A percentile compares a stretch with the other conserved stretches of the same genome.
phyloP scores from a whole-genome alignment of 345 rosid species.

The Aurinia saxatilis region DNA sequence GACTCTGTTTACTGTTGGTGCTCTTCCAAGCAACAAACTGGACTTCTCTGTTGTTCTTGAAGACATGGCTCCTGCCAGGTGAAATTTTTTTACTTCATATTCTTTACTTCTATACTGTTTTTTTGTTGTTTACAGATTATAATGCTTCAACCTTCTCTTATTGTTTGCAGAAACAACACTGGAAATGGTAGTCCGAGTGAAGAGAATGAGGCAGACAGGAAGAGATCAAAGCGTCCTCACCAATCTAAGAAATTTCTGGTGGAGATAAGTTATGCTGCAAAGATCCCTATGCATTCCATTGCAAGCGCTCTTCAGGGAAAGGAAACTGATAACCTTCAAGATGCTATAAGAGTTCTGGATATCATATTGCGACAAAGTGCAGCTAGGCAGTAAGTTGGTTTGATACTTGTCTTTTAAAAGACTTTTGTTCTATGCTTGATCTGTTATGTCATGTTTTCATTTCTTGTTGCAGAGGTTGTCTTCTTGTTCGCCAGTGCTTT shows the following conservation, averaged over 20 bases:
- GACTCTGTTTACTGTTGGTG: constrained; percentile 66
- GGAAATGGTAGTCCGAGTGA: constrained; percentile 53
- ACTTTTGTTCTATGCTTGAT: not conserved
- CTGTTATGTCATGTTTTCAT: not conserved
- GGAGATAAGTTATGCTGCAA: constrained; percentile 64
- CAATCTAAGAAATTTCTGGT: constrained; percentile 56
- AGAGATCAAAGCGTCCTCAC: constrained; percentile 57
- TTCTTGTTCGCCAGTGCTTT: constrained; percentile 32
- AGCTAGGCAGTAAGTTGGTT: constrained; percentile 63
- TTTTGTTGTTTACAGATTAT: not conserved
- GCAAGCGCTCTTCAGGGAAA: constrained; percentile 72
- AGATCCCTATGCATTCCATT: constrained; percentile 81
- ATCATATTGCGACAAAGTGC: constrained; percentile 78
- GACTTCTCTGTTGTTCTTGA: constrained; percentile 79
- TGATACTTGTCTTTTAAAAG: not conserved
- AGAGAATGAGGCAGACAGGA: constrained; percentile 43
- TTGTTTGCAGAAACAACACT: constrained; percentile 31
- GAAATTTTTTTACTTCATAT: not conserved
- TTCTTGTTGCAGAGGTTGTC: constrained; percentile 65
- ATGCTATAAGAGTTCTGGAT: constrained; percentile 76
- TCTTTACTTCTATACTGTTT: not conserved
- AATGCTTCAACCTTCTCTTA: not conserved
- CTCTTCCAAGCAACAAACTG: constrained; percentile 69
- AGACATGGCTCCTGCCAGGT: constrained; percentile 60
- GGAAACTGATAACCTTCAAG: constrained; percentile 66